phyloP scores from a whole-genome alignment of 169 alveolate species.

The Haemoproteus tartakovskyi region DNA sequence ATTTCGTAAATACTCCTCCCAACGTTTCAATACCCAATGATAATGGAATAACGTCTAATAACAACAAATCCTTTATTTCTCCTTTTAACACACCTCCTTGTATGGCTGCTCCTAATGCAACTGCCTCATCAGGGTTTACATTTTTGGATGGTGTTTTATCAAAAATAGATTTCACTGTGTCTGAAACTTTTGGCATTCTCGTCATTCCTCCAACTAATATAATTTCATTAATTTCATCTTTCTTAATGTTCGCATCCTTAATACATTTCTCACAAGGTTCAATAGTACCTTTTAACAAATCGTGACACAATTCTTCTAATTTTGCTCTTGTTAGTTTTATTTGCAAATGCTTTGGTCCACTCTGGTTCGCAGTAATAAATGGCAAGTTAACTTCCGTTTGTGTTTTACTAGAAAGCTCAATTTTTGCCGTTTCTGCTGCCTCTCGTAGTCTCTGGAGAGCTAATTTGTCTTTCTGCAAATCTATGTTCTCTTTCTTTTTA shows the following conservation, averaged over 20 bases:
- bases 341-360: slow-evolving; percentile 97
- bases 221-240: slow-evolving; percentile 92
- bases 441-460: slow-evolving; percentile 97
- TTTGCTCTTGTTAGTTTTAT: slow-evolving; percentile 94
- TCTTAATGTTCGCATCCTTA: slow-evolving; percentile 91
- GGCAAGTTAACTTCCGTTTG: slow-evolving; percentile 96
- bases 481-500: slow-evolving; percentile 94
- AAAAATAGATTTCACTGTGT: slow-evolving; percentile 89
- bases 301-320: slow-evolving; percentile 90
- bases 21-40: slow-evolving; percentile 96
- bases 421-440: slow-evolving; percentile 98
- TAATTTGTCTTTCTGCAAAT: slow-evolving; percentile 91
- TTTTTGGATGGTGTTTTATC: slow-evolving; percentile 94
- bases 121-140: slow-evolving; percentile 99
- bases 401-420: slow-evolving; percentile 91
- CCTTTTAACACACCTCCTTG: slow-evolving; percentile 96
- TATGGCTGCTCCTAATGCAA: slow-evolving; percentile 99
- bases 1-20: slow-evolving; percentile 95
- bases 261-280: slow-evolving; percentile 95
- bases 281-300: slow-evolving; percentile 89
- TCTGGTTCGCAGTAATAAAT: slow-evolving; percentile 97
- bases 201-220: slow-evolving; percentile 99
- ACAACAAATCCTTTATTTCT: slow-evolving; percentile 93
- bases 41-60: slow-evolving; percentile 95
- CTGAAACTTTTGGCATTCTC: slow-evolving; percentile 97